phyloP scores from a whole-genome alignment of 2,329 filamentous ascomycete species.

The Colletotrichum sidae region DNA sequence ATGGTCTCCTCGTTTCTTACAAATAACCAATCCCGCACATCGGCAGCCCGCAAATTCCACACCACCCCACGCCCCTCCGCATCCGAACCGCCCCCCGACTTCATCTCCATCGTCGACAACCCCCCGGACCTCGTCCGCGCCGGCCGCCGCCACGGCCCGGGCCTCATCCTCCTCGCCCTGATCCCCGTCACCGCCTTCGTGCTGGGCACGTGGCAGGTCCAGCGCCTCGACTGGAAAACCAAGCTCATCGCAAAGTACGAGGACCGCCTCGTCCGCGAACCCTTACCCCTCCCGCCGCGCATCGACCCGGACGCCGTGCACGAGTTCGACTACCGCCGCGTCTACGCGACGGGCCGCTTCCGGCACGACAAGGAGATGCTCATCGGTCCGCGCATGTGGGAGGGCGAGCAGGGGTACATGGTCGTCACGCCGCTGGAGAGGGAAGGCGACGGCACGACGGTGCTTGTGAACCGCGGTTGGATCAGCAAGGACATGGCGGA shows the following conservation, averaged over 20 bases:
- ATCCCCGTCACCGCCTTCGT: slow-evolving; percentile 93
- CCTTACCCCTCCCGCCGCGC: slow-evolving; percentile 84
- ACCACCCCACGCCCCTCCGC: slow-evolving; percentile 36
- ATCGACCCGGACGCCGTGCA: slow-evolving; percentile 84
- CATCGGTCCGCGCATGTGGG: slow-evolving; percentile 87
- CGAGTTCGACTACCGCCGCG: slow-evolving; percentile 92
- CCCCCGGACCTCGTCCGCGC: slow-evolving; percentile 83
- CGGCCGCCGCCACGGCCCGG: slow-evolving; percentile 79
- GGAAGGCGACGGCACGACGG: slow-evolving; percentile 69
- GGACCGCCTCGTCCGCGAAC: slow-evolving; percentile 87
- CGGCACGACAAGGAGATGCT: slow-evolving; percentile 97
- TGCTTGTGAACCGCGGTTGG: slow-evolving; percentile 93
- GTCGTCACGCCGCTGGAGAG: slow-evolving; percentile 93
- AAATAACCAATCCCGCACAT: too few relatives aligned
- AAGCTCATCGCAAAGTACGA: slow-evolving; percentile 91
- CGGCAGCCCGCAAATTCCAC: slow-evolving; percentile 27
- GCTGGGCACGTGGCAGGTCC: slow-evolving; percentile 95
- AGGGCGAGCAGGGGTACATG: slow-evolving; percentile 90
- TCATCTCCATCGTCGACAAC: slow-evolving; percentile 88
- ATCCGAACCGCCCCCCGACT: slow-evolving; percentile 63
- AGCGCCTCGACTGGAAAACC: slow-evolving; percentile 93
- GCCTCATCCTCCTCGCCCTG: slow-evolving; percentile 83
- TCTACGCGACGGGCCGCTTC: slow-evolving; percentile 79
- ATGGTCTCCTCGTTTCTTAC: too few relatives aligned
- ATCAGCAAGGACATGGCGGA: slow-evolving; percentile 80